Evolutionary conservation across 176 grass and related monocot species (phyloP).

Genomic region (Bothriochloa decipiens): DNA sequence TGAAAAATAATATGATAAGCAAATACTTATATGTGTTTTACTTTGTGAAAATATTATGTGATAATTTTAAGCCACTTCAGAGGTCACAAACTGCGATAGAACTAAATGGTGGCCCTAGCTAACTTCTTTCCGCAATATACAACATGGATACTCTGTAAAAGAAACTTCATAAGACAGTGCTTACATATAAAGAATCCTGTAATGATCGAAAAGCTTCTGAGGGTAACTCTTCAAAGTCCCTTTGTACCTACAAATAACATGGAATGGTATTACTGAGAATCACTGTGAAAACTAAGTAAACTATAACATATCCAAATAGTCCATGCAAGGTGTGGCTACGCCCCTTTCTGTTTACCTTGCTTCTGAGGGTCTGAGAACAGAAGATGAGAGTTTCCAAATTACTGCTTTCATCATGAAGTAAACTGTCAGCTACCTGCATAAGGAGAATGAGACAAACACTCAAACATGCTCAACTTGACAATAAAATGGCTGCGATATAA

Average conservation of each 20-base stretch:
- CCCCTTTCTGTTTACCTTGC: slow-evolving; percentile 70
- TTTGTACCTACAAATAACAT: slow-evolving; percentile 77
- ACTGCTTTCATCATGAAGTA: slow-evolving; percentile 94
- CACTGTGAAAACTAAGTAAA: slow-evolving; percentile 10
- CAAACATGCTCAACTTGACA: slow-evolving; percentile 24
- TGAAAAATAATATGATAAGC: slow-evolving; percentile 2
- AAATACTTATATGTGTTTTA: background rate
- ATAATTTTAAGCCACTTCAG: background rate
- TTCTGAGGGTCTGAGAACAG: slow-evolving; percentile 98
- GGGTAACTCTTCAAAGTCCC: slow-evolving; percentile 97
- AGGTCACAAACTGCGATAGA: background rate
- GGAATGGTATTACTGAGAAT: slow-evolving; percentile 34
- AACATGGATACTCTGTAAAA: background rate
- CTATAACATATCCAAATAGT: background rate
- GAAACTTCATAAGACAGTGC: slow-evolving; percentile 26
- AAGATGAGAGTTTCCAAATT: slow-evolving; percentile 97
- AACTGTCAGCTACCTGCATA: slow-evolving; percentile 84
- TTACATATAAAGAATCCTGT: slow-evolving; percentile 95
- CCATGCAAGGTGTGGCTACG: background rate
- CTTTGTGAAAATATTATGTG: background rate
- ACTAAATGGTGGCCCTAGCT: background rate
- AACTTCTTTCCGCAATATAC: background rate
- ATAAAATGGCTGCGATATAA: slow-evolving; percentile 19
- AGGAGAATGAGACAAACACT: slow-evolving; percentile 29
- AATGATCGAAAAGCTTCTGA: slow-evolving; percentile 82